Evolutionary conservation across 768 basidiomycete species (phyloP).

Genomic region (Suillus tomentosus): DNA sequence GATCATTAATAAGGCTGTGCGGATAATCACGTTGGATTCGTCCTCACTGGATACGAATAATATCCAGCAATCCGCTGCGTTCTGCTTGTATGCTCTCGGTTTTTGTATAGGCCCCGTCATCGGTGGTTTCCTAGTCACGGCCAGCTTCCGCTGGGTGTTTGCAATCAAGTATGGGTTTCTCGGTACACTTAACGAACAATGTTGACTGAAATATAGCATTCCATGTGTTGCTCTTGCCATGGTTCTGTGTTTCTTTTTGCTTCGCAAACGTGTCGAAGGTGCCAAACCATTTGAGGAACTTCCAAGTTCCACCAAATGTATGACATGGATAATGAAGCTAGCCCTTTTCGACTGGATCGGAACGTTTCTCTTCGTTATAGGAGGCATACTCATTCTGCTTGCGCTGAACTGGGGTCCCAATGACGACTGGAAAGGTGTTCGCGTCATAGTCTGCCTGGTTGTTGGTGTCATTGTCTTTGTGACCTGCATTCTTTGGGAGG

Average conservation of each 20-base stretch:
- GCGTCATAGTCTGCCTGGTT: slow-evolving; percentile 49
- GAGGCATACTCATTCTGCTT: slow-evolving; percentile 48
- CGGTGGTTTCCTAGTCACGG: slow-evolving; percentile 39
- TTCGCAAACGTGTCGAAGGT: slow-evolving; percentile 36
- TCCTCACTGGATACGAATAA: slow-evolving; percentile 44
- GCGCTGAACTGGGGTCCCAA: slow-evolving; percentile 54
- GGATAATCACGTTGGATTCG: slow-evolving; percentile 48
- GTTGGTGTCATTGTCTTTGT: slow-evolving; percentile 46
- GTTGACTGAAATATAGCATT: slow-evolving; percentile 33
- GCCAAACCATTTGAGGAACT: slow-evolving; percentile 18
- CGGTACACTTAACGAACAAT: background rate
- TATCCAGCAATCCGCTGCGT: slow-evolving; percentile 42
- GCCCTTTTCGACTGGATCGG: slow-evolving; percentile 50
- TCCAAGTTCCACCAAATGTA: slow-evolving; percentile 7
- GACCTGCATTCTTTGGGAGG: slow-evolving; percentile 45
- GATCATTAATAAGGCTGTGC: slow-evolving; percentile 35
- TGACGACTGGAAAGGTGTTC: slow-evolving; percentile 41
- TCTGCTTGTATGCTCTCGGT: slow-evolving; percentile 46
- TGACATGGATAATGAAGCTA: slow-evolving; percentile 32
- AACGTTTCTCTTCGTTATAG: slow-evolving; percentile 42
- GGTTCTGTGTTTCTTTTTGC: slow-evolving; percentile 42
- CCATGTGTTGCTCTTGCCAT: slow-evolving; percentile 40
- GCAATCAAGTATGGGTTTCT: slow-evolving; percentile 49
- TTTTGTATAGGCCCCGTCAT: slow-evolving; percentile 47
- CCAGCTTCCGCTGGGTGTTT: slow-evolving; percentile 55